phyloP scores from a whole-genome alignment of 192 early-diverging fungal genomes.

The Backusella sp. region DNA sequence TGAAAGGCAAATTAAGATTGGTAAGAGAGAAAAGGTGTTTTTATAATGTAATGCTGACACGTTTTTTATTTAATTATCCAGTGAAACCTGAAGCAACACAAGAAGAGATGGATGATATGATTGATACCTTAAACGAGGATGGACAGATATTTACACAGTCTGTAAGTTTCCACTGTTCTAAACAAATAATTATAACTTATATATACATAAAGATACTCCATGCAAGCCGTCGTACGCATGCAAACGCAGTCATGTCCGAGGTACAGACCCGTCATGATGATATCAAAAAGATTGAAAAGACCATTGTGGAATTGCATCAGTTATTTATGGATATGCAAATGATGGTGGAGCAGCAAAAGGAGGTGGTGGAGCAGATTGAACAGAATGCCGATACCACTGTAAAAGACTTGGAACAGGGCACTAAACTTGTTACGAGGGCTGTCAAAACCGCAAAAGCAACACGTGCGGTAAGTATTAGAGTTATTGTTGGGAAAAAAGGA shows the following conservation, averaged over 20 bases:
- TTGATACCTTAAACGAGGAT: constrained; percentile 65
- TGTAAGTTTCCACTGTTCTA: constrained; percentile 32
- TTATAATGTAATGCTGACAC: constrained; percentile 31
- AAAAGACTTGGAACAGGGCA: constrained; percentile 25
- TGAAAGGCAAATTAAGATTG: too few species aligned
- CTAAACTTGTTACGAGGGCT: constrained; percentile 18
- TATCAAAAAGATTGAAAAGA: constrained; percentile 82
- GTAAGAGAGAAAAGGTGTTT: constrained; percentile 51
- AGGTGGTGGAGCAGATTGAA: constrained; percentile 68
- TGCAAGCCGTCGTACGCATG: constrained; percentile 68
- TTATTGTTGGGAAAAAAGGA: too few species aligned
- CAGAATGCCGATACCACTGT: constrained; percentile 42
- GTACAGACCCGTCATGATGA: constrained; percentile 83
- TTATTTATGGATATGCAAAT: constrained; percentile 87
- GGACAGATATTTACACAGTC: constrained; percentile 76
- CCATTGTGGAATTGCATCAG: constrained; percentile 83
- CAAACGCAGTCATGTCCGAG: constrained; percentile 69
- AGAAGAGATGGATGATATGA: constrained; percentile 68
- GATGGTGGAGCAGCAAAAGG: constrained; percentile 71
- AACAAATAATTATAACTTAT: background rate
- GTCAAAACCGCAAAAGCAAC: constrained; percentile 29
- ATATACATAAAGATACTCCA: constrained; percentile 62
- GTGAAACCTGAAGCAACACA: constrained; percentile 74
- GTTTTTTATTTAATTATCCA: constrained; percentile 40
- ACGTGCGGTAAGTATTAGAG: constrained; percentile 19